phyloP scores from a whole-genome alignment of 2,329 filamentous ascomycete species.

The Botrytis porri region DNA sequence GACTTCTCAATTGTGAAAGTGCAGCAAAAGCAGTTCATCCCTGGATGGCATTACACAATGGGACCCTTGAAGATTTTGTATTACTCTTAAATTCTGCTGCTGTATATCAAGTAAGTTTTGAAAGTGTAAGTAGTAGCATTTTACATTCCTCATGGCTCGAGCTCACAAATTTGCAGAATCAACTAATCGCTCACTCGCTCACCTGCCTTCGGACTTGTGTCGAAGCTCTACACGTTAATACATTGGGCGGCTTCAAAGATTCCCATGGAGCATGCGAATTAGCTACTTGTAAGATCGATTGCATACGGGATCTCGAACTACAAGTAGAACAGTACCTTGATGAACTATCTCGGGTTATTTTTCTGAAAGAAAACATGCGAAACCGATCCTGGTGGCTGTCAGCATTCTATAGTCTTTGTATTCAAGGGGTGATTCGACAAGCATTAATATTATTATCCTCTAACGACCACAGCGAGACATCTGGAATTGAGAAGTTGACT shows the following conservation, averaged over 20 bases:
- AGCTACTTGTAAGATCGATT: constrained; percentile 24
- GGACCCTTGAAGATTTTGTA: constrained; percentile 9
- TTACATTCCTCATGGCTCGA: too few relatives aligned
- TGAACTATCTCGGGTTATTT: constrained; percentile 25
- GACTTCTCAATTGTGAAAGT: constrained; percentile 10
- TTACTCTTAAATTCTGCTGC: constrained; percentile 10
- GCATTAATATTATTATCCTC: background rate
- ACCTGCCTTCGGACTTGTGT: constrained; percentile 26
- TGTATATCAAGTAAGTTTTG: constrained; percentile 9
- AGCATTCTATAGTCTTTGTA: constrained; percentile 26
- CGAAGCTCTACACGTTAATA: constrained; percentile 22
- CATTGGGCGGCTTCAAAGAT: background rate
- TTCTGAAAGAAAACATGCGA: constrained; percentile 26
- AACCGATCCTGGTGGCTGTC: constrained; percentile 25
- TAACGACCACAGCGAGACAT: background rate
- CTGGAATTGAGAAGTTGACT: background rate
- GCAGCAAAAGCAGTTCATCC: background rate
- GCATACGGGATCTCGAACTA: constrained; percentile 10
- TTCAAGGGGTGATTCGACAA: constrained; percentile 24
- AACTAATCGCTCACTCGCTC: constrained; percentile 28
- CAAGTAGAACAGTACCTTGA: constrained; percentile 21
- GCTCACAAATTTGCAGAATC: constrained; percentile 22
- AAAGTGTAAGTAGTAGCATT: background rate
- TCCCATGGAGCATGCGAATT: constrained; percentile 10
- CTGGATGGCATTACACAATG: constrained; percentile 2